phyloP scores from a whole-genome alignment of 208 protist genomes.

The Acanthamoeba triangularis region DNA sequence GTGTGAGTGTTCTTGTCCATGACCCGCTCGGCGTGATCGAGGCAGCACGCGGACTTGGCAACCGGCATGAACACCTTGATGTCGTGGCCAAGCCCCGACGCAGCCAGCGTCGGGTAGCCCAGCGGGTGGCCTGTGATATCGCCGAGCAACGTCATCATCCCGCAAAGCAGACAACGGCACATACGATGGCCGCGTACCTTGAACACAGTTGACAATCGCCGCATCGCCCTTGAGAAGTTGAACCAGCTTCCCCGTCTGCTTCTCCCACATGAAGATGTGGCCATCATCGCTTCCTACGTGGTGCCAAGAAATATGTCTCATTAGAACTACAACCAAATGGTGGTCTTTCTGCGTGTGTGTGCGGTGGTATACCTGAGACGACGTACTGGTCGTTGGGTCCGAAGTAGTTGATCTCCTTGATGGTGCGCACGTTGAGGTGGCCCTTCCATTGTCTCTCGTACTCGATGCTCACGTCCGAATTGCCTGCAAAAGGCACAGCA shows the following conservation, averaged over 20 bases:
- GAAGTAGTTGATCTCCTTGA: slow-evolving; percentile 67
- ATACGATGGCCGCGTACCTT: too few relatives aligned
- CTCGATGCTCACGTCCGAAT: background rate
- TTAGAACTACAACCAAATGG: too few relatives aligned
- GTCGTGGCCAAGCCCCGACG: slow-evolving; percentile 27
- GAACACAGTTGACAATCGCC: slow-evolving; percentile 24
- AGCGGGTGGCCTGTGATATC: background rate
- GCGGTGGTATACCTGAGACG: background rate
- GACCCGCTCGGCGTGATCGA: background rate
- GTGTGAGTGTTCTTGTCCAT: background rate
- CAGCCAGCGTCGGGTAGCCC: background rate
- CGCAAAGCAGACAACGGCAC: background rate
- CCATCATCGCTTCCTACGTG: slow-evolving; percentile 55
- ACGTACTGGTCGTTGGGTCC: slow-evolving; percentile 43
- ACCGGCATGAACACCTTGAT: slow-evolving; percentile 35
- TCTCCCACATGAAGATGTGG: slow-evolving; percentile 50
- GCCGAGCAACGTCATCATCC: background rate
- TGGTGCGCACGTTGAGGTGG: slow-evolving; percentile 49
- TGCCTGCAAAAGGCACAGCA: background rate
- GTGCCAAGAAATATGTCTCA: background rate
- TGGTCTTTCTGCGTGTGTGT: too few relatives aligned
- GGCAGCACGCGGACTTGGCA: background rate
- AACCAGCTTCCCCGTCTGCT: background rate
- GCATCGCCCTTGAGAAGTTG: slow-evolving; percentile 28
- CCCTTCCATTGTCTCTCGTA: slow-evolving; percentile 16